These are phyloP conservation scores for Mycena alexandri DNA, from an alignment of 768 basidiomycete genomes.

Conservation along the genomic window DNA sequence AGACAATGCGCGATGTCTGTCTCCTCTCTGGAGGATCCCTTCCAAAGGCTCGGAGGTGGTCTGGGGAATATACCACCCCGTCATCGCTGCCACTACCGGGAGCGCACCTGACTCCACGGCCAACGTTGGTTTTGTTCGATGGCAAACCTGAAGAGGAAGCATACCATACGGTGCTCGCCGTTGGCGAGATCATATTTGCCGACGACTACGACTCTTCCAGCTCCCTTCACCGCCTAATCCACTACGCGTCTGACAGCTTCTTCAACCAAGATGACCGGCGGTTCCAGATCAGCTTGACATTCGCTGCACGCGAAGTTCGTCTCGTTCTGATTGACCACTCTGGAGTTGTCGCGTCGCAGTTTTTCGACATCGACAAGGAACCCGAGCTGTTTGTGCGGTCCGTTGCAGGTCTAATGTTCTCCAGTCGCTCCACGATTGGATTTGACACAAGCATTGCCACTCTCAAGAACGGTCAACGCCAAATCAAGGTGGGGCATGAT, in stretches of 20 bases:
- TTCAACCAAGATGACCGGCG: slow-evolving; percentile 28
- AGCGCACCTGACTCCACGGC: background rate
- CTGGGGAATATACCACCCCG: slow-evolving; percentile 6
- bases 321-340: slow-evolving; percentile 26
- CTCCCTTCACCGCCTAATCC: slow-evolving; percentile 13
- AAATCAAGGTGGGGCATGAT: slow-evolving; percentile 18
- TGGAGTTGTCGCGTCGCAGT: slow-evolving; percentile 5
- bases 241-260: slow-evolving; percentile 18
- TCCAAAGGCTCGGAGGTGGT: slow-evolving; percentile 24
- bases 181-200: background rate
- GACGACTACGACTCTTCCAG: background rate
- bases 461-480: slow-evolving; percentile 15
- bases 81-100: slow-evolving; percentile 13
- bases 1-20: slow-evolving; percentile 17
- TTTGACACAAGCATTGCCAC: slow-evolving; percentile 26
- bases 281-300: slow-evolving; percentile 25
- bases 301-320: slow-evolving; percentile 8
- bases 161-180: slow-evolving; percentile 12
- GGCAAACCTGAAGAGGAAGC: slow-evolving; percentile 17
- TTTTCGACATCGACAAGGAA: slow-evolving; percentile 16
- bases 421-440: slow-evolving; percentile 18
- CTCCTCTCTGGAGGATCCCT: background rate
- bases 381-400: slow-evolving; percentile 24
- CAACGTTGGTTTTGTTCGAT: slow-evolving; percentile 25
- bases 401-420: slow-evolving; percentile 23